Evolutionary conservation across 2,329 filamentous ascomycete genomes (phyloP).

Genomic region (Colletotrichum sublineola): DNA sequence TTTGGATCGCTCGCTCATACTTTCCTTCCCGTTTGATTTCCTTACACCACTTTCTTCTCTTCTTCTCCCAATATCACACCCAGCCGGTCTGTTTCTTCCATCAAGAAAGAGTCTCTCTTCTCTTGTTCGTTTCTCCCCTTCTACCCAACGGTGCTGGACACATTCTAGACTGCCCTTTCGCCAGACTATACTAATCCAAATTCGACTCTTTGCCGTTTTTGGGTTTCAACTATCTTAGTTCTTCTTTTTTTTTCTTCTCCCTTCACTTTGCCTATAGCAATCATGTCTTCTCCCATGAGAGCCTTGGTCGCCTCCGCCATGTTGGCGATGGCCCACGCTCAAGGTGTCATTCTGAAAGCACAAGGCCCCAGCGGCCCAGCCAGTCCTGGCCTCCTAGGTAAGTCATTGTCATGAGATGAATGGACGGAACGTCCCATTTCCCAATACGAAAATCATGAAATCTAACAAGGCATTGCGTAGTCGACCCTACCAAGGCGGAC

Average conservation of each 20-base stretch:
- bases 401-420: slow-evolving; percentile 10
- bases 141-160: slow-evolving; percentile 36
- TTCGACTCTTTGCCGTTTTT: slow-evolving; percentile 41
- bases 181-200: slow-evolving; percentile 33
- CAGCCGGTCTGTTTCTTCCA: slow-evolving; percentile 39
- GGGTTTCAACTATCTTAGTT: slow-evolving; percentile 36
- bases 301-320: slow-evolving; percentile 52
- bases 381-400: slow-evolving; percentile 63
- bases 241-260: slow-evolving; percentile 34
- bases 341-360: slow-evolving; percentile 62
- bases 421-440: slow-evolving; percentile 58
- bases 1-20: slow-evolving; percentile 39
- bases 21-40: slow-evolving; percentile 35
- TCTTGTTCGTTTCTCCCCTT: slow-evolving; percentile 30
- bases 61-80: not conserved
- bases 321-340: slow-evolving; percentile 54
- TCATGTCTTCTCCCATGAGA: slow-evolving; percentile 53
- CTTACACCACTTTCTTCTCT: not conserved
- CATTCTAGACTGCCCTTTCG: slow-evolving; percentile 13
- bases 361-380: slow-evolving; percentile 60
- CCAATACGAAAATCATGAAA: slow-evolving; percentile 60
- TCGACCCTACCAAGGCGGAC: slow-evolving; percentile 75
- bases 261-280: slow-evolving; percentile 46
- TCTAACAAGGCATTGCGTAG: slow-evolving; percentile 69
- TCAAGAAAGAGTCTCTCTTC: not conserved